Evolutionary conservation across 2,329 filamentous ascomycete genomes (phyloP).

Genomic region (Dryadomyces sulphureus): DNA sequence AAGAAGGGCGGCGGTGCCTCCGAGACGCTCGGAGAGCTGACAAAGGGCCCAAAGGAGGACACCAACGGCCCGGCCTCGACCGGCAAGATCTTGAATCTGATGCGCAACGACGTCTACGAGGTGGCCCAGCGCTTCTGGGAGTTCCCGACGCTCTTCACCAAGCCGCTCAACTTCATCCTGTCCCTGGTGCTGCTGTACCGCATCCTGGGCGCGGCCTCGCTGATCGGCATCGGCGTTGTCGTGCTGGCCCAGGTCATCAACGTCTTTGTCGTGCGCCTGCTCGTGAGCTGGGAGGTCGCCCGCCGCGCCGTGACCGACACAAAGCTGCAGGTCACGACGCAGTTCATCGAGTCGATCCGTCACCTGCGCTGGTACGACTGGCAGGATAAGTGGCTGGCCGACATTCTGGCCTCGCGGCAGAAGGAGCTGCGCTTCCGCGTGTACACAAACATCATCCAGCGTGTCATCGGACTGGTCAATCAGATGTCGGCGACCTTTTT

Average conservation of each 20-base stretch:
- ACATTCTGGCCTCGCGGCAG: constrained; percentile 53
- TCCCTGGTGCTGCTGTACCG: constrained; percentile 61
- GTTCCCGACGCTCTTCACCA: constrained; percentile 58
- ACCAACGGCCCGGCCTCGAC: constrained; percentile 51
- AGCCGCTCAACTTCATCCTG: constrained; percentile 62
- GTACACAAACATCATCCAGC: constrained; percentile 45
- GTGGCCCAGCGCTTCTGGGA: constrained; percentile 82
- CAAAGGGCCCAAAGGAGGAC: constrained; percentile 8
- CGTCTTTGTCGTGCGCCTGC: constrained; percentile 45
- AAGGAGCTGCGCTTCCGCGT: constrained; percentile 53
- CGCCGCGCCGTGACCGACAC: constrained; percentile 62
- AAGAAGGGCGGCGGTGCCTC: constrained; percentile 2
- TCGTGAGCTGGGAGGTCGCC: constrained; percentile 54
- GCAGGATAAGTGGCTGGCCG: constrained; percentile 59
- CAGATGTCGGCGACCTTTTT: constrained; percentile 58
- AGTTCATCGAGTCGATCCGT: constrained; percentile 76
- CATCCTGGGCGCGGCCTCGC: constrained; percentile 66
- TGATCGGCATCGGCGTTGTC: constrained; percentile 58
- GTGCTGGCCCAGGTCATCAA: constrained; percentile 56
- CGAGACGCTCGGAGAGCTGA: constrained; percentile 1
- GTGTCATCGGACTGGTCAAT: constrained; percentile 54
- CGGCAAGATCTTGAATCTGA: constrained; percentile 80
- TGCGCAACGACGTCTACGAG: constrained; percentile 71
- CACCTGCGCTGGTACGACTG: constrained; percentile 73
- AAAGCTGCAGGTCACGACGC: constrained; percentile 65